phyloP scores from a whole-genome alignment of 345 rosid species.

The Brassica nigra region DNA sequence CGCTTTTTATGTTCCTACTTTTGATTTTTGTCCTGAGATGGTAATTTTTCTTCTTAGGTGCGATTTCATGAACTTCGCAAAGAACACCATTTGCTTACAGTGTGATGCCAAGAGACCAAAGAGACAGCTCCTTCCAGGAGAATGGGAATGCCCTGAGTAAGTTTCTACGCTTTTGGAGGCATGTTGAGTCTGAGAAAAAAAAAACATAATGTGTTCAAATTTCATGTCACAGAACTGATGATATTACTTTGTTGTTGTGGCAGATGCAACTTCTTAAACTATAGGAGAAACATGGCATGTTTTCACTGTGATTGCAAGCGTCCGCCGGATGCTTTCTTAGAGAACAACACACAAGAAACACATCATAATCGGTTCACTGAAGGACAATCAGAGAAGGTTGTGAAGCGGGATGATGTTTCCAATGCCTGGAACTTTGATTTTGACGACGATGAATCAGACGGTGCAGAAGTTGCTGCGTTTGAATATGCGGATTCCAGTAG shows the following conservation, averaged over 20 bases:
- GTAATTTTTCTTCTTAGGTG: constrained; percentile 55
- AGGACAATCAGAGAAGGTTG: constrained; percentile 47
- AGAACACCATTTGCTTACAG: constrained; percentile 87
- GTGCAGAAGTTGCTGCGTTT: constrained; percentile 92
- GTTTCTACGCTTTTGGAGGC: constrained; percentile 35
- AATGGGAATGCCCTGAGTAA: constrained; percentile 99
- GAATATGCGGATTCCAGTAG: constrained; percentile 74
- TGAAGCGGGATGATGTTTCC: constrained; percentile 61
- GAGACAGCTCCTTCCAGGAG: constrained; percentile 97
- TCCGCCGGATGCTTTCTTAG: constrained; percentile 71
- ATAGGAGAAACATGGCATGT: constrained; percentile 89
- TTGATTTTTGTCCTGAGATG: constrained; percentile 25
- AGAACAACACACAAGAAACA: constrained; percentile 58
- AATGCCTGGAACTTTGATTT: constrained; percentile 97
- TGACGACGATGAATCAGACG: constrained; percentile 97
- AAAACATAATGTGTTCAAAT: not conserved
- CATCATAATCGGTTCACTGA: constrained; percentile 41
- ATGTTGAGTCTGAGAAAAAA: not conserved
- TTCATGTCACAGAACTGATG: constrained; percentile 1
- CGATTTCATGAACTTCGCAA: constrained; percentile 96
- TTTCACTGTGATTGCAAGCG: constrained; percentile 98
- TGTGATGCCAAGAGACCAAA: constrained; percentile 98
- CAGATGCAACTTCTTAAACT: constrained; percentile 98
- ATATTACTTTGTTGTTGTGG: constrained; percentile 29
- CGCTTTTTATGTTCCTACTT: not conserved